Base-by-base conservation (phyloP, 352 stramenopile genomes). In the Thraustotheca clavata region DNA sequence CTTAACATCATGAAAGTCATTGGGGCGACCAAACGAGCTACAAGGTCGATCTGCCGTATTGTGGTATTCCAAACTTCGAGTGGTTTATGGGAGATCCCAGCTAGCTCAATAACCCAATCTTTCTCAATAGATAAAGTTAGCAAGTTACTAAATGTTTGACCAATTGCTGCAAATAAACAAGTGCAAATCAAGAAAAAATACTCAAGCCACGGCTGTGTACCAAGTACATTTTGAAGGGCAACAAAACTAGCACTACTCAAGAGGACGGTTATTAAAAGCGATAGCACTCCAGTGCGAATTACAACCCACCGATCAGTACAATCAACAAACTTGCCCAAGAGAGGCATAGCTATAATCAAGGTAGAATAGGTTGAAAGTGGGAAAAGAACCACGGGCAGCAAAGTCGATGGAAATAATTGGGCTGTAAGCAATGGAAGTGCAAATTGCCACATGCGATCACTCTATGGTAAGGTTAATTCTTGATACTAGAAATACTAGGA, bases 101-200 rank as follows among this genome's bases (percentile, higher is more conserved):
- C 69, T n/a, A 94, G 76, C 3, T 93, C 82, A 29, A 94, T 81
- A 26, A 94, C 81, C 86, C 86, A 95, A 60, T 95, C 86, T 31
- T 83, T 83, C 60, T 95, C 85, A 22, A 95, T 73, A 0, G 78
- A 80, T 5, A 92, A 57, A 3, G 83, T 89, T 59, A 88, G 77
- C 11, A 82, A 74, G 32, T 88, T 74, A 49, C 87, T 89, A 1
- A 89, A 73, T 20, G 90, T 71, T 49, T 91, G 80, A 2, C 79
- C 80, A 22, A 88, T 50, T 34, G 80, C 81, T 14, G 80, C 83
- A 36, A 80, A 86, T 24, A 91, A 54, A 1, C 88, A 54, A 0
- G 72, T 84, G 11, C 74, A 60, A 0, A 52, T 36, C 61, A 89
- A 26, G 7, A n/a, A 7, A 14, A 33, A 4, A 7, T 24, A 54